phyloP scores from a whole-genome alignment of 2,329 filamentous ascomycete species.

The Alternaria ventricosa region DNA sequence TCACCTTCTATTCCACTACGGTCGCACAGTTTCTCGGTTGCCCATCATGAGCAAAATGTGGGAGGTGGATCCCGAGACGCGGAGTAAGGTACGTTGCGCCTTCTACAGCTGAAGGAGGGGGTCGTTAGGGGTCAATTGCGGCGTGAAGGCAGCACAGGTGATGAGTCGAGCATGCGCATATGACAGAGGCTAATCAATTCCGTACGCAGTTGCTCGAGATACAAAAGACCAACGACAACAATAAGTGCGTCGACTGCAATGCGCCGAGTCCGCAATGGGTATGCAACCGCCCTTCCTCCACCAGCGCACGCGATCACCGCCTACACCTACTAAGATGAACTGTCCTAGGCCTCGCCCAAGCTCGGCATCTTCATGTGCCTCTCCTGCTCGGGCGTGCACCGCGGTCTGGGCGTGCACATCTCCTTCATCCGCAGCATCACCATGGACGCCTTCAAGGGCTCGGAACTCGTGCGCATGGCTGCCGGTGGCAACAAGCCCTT shows the following conservation, averaged over 20 bases:
- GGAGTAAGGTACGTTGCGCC: constrained; percentile 75
- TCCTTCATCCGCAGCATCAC: constrained; percentile 97
- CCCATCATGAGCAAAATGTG: constrained; percentile 76
- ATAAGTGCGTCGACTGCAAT: constrained; percentile 90
- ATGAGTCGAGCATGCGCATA: background rate
- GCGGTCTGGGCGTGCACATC: constrained; percentile 95
- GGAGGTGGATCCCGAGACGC: constrained; percentile 98
- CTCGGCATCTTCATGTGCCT: constrained; percentile 99
- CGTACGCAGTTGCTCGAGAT: constrained; percentile 77
- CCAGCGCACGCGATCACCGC: constrained; percentile 8
- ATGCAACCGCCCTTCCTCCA: constrained; percentile 38
- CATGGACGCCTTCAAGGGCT: constrained; percentile 97
- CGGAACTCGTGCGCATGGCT: constrained; percentile 93
- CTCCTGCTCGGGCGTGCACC: constrained; percentile 91
- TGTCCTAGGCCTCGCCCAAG: constrained; percentile 75
- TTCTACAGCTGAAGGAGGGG: constrained; percentile 10
- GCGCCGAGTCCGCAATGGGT: constrained; percentile 98
- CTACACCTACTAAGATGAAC: constrained; percentile 23
- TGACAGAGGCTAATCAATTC: constrained; percentile 21
- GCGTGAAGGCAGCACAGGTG: background rate
- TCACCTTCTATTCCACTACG: background rate
- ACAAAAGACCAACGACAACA: constrained; percentile 89
- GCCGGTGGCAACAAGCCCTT: constrained; percentile 88
- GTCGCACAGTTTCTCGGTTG: constrained; percentile 1
- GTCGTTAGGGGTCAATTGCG: constrained; percentile 12